Base-by-base conservation (phyloP, 352 stramenopile genomes). In the Phytopythium vexans region DNA sequence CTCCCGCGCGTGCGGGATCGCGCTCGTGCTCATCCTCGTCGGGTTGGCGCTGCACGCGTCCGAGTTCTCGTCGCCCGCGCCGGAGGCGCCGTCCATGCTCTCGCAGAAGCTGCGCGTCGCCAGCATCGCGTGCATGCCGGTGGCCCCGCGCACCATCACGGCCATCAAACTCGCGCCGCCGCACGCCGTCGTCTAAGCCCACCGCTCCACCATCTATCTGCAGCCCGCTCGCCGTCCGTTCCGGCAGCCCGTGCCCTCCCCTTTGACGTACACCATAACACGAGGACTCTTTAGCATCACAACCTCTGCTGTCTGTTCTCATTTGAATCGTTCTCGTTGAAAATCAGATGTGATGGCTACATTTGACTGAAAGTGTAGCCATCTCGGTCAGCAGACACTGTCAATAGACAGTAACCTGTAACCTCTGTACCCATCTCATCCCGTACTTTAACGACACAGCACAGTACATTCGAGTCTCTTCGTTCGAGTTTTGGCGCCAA, bases 11-110 rank as follows among this genome's bases (percentile, higher is more conserved):
- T 66, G 59, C 16, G 56, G 47, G 8, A 49, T 49, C 5, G 65
- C 65, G 2, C 49, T 72, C 41, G 14, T 58, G 21, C 45, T 73
- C 10, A 70, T 74, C 40, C 55, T 77, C 11, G n/a, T 69, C 7
- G 71, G 71, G 0, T 57, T 77, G 1, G 54, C 46, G 2, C 52
- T 78, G 3, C 72, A 78, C 48, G 58, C 62, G 4, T 37, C 54
- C 52, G 69, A 49, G 34, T 54, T 34, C 33, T 52, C 42, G 41
- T 32, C 14, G 50, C 38, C 42, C 12, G 53, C 14, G 1, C 15
- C 45, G 15, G 15, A 16, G 4, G 8, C 45, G 0, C 1, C 14
- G 8, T 52, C 34, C 1, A 15, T 9, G 7, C 15, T 52, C 0
- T 41, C 33, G 11, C 45, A 52, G 45, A 52, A 52, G 33, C 32